Evolutionary conservation across 768 basidiomycete species (phyloP).

Genomic region (Hypholoma fasciculare): DNA sequence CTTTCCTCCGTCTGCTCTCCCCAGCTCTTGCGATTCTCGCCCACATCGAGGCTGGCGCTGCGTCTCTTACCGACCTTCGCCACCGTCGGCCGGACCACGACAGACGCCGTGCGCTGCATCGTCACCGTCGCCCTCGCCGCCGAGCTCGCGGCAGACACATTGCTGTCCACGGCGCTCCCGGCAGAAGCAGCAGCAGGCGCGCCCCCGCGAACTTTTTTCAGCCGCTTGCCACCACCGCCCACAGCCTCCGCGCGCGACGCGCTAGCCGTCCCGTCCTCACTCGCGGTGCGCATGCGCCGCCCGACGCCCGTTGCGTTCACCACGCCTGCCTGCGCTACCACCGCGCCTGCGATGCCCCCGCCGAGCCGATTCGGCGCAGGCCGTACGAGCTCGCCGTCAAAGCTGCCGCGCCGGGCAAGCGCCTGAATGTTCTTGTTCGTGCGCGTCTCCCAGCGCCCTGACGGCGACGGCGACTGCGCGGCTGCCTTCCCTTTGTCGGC

Average conservation of each 20-base stretch:
- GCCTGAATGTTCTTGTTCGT: slow-evolving; percentile 24
- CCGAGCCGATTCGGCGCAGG: slow-evolving; percentile 1
- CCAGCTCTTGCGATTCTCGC: slow-evolving; percentile 12
- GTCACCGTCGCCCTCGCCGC: no score
- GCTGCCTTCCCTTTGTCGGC: neutral
- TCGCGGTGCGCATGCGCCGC: slow-evolving; percentile 10
- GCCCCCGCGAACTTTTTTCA: slow-evolving; percentile 17
- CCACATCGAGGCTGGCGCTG: slow-evolving; percentile 15
- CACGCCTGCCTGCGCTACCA: slow-evolving; percentile 10
- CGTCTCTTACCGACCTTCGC: neutral
- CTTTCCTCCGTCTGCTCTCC: neutral
- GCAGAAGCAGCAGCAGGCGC: neutral
- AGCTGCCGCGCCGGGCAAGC: slow-evolving; percentile 15
- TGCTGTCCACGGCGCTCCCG: neutral
- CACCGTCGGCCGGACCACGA: neutral
- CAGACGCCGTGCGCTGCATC: neutral
- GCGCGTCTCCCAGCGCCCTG: slow-evolving; percentile 20
- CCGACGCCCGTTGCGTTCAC: slow-evolving; percentile 4
- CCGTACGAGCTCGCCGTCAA: slow-evolving; percentile 15
- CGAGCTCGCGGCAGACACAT: neutral
- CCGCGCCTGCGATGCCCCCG: slow-evolving; percentile 9
- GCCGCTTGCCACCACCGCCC: slow-evolving; percentile 5
- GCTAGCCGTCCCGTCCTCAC: neutral
- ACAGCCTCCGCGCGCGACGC: no score
- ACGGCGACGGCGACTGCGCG: neutral